Evolutionary conservation across 345 rosid genomes (phyloP).

Genomic region (Eucalyptus cloeziana): DNA sequence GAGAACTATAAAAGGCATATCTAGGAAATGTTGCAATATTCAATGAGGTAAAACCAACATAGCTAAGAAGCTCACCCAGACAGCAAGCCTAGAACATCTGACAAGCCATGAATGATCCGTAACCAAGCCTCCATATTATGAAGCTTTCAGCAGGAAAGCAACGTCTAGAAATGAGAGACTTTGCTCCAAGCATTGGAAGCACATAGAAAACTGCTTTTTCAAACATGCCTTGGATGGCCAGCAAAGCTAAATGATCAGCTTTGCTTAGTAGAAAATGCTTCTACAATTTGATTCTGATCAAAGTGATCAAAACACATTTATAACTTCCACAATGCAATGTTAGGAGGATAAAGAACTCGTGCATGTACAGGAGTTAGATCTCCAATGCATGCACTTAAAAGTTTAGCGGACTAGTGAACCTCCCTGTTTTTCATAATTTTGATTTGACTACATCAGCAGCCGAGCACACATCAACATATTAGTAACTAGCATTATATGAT

Average conservation of each 20-base stretch:
- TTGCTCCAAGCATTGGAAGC: too few species aligned
- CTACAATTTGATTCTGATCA: too few species aligned
- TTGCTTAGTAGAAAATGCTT: background rate
- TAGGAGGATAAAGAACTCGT: background rate
- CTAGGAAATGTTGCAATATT: too few species aligned
- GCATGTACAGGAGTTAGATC: background rate
- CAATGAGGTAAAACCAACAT: too few species aligned
- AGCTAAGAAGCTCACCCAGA: too few species aligned
- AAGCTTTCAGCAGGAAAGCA: too few species aligned
- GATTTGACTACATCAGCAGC: background rate
- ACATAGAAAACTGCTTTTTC: too few species aligned
- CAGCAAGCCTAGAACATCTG: too few species aligned
- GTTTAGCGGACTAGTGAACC: background rate
- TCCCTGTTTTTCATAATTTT: background rate
- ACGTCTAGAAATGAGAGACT: too few species aligned
- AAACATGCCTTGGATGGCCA: fast-evolving
- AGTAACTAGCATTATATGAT: background rate
- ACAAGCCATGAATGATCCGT: too few species aligned
- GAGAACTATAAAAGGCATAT: too few species aligned
- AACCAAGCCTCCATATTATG: too few species aligned
- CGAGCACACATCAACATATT: background rate
- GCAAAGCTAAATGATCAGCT: background rate
- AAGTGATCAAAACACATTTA: background rate
- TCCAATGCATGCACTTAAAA: background rate
- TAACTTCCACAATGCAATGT: background rate